Evolutionary conservation across 1,284 basidiomycete genomes (phyloP).

Genomic region (Cerrena zonata): DNA sequence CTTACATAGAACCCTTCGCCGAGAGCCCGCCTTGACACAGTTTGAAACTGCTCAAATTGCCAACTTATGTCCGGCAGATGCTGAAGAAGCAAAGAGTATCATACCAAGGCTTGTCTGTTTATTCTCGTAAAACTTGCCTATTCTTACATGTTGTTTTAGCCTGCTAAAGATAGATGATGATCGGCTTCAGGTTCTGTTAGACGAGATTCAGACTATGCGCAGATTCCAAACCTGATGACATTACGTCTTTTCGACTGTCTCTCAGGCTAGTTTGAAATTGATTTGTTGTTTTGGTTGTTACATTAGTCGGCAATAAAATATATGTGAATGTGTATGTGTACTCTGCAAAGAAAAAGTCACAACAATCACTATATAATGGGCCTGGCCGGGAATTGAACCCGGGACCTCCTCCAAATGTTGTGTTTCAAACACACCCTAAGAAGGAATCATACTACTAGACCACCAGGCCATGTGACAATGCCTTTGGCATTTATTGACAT

Average conservation of each 20-base stretch:
- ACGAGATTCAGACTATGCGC: conserved; percentile 84
- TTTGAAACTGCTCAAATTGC: conserved; percentile 92
- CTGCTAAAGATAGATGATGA: conserved; percentile 85
- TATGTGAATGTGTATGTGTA: too few species aligned
- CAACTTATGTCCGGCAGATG: conserved; percentile 80
- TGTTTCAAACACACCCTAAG: not conserved
- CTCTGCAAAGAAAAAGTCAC: not conserved
- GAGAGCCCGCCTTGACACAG: conserved; percentile 74
- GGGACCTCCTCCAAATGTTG: conserved; percentile 65
- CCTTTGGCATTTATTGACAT: too few species aligned
- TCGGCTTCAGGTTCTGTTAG: conserved; percentile 70
- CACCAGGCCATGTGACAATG: not conserved
- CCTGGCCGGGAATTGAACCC: conserved; percentile 82
- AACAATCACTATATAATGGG: too few species aligned
- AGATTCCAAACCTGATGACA: conserved; percentile 67
- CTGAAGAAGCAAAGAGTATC: conserved; percentile 88
- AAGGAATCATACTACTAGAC: not conserved
- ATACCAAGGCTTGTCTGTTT: conserved; percentile 66
- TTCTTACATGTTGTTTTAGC: conserved; percentile 33
- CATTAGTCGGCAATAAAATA: too few species aligned
- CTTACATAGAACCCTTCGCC: conserved; percentile 56
- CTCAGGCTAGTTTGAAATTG: too few species aligned
- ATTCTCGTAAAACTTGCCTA: not conserved
- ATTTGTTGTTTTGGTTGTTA: too few species aligned
- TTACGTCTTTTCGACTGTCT: too few species aligned